Percentiles rank a stretch among this genome's conserved stretches.
phyloP scores from a whole-genome alignment of 495 filamentous ascomycete species.

The Astrothelium macrocarpum region DNA sequence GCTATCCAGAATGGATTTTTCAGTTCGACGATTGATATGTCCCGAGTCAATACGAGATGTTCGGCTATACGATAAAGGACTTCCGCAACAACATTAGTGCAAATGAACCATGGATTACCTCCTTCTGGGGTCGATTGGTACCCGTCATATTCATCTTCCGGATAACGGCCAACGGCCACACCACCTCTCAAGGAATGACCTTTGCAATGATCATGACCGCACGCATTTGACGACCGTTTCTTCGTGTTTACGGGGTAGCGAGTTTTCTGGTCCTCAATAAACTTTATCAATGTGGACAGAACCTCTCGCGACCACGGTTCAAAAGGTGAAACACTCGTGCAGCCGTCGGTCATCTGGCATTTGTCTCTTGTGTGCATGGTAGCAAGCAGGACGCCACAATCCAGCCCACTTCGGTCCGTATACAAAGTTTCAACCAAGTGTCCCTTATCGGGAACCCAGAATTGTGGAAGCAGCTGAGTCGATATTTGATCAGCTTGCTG shows the following conservation, averaged over 20 bases:
- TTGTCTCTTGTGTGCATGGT: conserved; percentile 27
- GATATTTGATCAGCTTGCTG: conserved; percentile 24
- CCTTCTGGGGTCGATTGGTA: conserved; percentile 24
- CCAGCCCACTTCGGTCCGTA: conserved; percentile 28
- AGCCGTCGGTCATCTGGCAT: background rate
- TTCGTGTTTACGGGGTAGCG: conserved; percentile 31
- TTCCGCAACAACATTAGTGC: conserved; percentile 28
- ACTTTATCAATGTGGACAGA: conserved; percentile 30
- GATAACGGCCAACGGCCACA: conserved; percentile 25
- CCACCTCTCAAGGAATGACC: background rate
- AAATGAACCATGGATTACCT: conserved; percentile 38
- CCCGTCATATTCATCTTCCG: conserved; percentile 35
- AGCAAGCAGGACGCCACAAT: conserved; percentile 34
- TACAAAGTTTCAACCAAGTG: conserved; percentile 30
- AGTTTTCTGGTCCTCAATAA: conserved; percentile 29
- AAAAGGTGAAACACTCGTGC: conserved; percentile 17
- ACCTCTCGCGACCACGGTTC: conserved; percentile 31
- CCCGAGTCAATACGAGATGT: conserved; percentile 18
- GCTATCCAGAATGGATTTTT: conserved; percentile 30
- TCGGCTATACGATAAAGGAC: conserved; percentile 26
- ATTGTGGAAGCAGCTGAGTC: conserved; percentile 23
- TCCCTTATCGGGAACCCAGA: conserved; percentile 29
- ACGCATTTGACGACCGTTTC: background rate
- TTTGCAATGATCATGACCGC: background rate
- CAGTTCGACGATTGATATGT: conserved; percentile 22